Evolutionary conservation across 345 rosid species (phyloP), one percentile per base, ranked within the genome.

Genomic region (Salix caprea): DNA sequence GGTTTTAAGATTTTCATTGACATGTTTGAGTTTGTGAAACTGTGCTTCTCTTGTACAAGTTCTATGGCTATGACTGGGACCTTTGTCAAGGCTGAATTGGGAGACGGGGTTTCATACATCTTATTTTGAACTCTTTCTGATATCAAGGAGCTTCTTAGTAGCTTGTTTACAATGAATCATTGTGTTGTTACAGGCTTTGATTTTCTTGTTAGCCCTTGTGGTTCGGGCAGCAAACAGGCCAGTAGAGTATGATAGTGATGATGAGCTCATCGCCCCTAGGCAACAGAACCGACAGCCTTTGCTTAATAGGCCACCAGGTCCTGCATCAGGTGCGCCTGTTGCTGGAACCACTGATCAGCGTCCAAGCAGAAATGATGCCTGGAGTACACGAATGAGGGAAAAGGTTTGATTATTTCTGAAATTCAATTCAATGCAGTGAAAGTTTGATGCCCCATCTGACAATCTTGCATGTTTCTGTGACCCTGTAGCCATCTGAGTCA

Each of bases 301-400:
- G 86, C 52, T 96, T 76, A 88, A 82, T 82, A 86, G 96, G 61
- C 93, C 89, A 56, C 86, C 91, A 5, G 81, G 73, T 74, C 90
- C 97, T 69, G 91, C 92, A 42, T 62, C 94, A 3, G 99, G 95
- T 73, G 94, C 85, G 62, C 97, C 98, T 46, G 98, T 89, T 75
- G 81, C 92, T 76, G 94, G 91, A 52, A 66, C 93, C 77, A 84
- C 86, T 76, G 99, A 96, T 81, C 90, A 91, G 72, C 97, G 99
- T 65, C 91, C 97, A 1, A 80, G 91, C 89, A 91, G 98, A 84
- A 96, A 86, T 80, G 99, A 96, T 86, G 97, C 98, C 60, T 96
- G 99, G 99, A 96, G 98, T 77, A 74, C 97, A 76, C 94, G 98
- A 16, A 91, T 96, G 99, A 88, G 95, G 80, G 99, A 96, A 85